Evolutionary conservation across 2,329 filamentous ascomycete species (phyloP).

Genomic region (Orbilia brochopaga): DNA sequence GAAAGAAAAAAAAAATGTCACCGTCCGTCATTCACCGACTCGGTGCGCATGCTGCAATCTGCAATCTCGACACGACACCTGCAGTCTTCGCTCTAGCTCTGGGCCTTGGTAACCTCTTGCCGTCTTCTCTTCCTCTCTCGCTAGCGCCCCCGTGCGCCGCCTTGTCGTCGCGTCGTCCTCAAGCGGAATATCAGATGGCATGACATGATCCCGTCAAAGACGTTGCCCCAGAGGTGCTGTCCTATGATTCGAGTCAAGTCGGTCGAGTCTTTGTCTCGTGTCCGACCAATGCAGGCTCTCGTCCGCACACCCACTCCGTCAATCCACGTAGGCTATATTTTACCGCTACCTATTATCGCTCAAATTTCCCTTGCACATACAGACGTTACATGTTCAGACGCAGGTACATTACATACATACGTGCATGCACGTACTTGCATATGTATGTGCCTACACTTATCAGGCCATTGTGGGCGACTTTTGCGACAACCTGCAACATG

Average conservation of each 20-base stretch:
- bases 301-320: no score
- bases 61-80: conserved; percentile 16
- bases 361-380: no score
- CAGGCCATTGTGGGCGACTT: no score
- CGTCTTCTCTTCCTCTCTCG: background rate
- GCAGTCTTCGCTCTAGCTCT: background rate
- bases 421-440: no score
- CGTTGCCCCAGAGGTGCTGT: background rate
- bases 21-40: conserved; percentile 1
- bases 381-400: no score
- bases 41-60: conserved; percentile 14
- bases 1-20: conserved; percentile 24
- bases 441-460: no score
- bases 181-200: background rate
- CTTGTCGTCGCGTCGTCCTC: background rate
- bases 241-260: background rate
- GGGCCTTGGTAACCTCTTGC: background rate
- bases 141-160: background rate
- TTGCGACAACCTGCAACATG: no score
- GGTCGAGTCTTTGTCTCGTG: background rate
- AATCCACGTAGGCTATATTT: no score
- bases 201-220: background rate
- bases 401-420: no score
- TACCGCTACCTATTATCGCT: no score
- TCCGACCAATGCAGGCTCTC: background rate